phyloP scores from a whole-genome alignment of 306 rosid species.

The Lathyrus aphaca region DNA sequence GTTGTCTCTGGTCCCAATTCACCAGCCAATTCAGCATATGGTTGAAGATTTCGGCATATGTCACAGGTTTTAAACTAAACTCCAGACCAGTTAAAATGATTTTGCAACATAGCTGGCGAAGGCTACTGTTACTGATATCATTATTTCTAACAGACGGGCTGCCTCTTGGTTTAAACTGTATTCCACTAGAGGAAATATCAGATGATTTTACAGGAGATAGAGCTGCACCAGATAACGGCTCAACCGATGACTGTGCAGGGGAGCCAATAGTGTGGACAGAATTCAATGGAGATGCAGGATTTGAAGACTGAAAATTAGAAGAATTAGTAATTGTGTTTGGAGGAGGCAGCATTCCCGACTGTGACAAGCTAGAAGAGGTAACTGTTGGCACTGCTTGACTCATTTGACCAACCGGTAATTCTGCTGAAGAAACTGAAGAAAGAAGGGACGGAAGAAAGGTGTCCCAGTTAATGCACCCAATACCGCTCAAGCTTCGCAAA shows the following conservation, averaged over 20 bases:
- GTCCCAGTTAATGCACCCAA: slow-evolving; percentile 90
- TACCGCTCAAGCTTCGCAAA: slow-evolving; percentile 71
- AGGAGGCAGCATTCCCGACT: slow-evolving; percentile 72
- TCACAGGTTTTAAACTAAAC: slow-evolving; percentile 72
- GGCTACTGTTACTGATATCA: slow-evolving; percentile 86
- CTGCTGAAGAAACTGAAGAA: slow-evolving; percentile 75
- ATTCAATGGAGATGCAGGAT: slow-evolving; percentile 91
- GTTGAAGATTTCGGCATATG: slow-evolving; percentile 78
- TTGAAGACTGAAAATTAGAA: slow-evolving; percentile 78
- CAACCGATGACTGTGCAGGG: slow-evolving; percentile 71
- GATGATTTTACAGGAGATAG: slow-evolving; percentile 84
- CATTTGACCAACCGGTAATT: slow-evolving; percentile 71
- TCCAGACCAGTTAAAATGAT: slow-evolving; percentile 87
- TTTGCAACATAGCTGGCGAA: slow-evolving; percentile 98
- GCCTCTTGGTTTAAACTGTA: slow-evolving; percentile 59
- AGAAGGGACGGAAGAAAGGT: slow-evolving; percentile 81
- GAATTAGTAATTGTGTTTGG: slow-evolving; percentile 56
- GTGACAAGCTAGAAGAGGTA: slow-evolving; percentile 67
- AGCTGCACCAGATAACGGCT: slow-evolving; percentile 62
- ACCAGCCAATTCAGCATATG: slow-evolving; percentile 96
- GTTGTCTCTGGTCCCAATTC: slow-evolving; percentile 93
- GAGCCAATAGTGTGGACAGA: slow-evolving; percentile 88
- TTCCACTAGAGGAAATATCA: slow-evolving; percentile 65
- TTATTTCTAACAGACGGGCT: slow-evolving; percentile 64
- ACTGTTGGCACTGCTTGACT: slow-evolving; percentile 63